Base-by-base conservation (phyloP, 768 basidiomycete species). In the Mycena kentingensis region DNA sequence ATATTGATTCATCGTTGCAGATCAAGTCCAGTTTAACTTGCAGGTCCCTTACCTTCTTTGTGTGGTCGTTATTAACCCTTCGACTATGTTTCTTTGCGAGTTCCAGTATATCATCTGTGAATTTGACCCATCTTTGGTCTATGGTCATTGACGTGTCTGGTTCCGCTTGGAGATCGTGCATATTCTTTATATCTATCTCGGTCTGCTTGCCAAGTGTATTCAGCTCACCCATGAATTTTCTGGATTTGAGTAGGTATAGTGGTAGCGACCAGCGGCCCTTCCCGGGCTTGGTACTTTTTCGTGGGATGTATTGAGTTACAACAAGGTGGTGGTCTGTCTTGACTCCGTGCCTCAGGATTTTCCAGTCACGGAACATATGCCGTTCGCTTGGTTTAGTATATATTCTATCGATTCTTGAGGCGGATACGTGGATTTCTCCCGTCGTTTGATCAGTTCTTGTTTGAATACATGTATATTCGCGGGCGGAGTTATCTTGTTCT, bases 241-340 rank as follows among this genome's bases (percentile, higher is more conserved):
- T 46, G 46, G 55, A 39, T 32, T 38, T 46, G 7, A 56, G 29
- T 2, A 62, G 39, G 42, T 42, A 34, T 12, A 46, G 28, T 2
- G 58, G 58, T 18, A 55, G 15, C 5, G 35, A 46, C 54, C 54
- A 53, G 8, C 48, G 6, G 1, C 54, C 60, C 31, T 51, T 32
- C 3, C 57, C 57, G 1, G 37, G 5, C 19, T 45, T 28, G 1
- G 51, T 36, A 4, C 43, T 28, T 4, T 47, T 26, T 18, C 47
- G 22, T 25, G 36, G 35, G 18, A 38, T 32, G 16, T 50, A 18
- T 28, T 50, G 44, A 2, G 34, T 38, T 12, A 47, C 22, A 10
- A 50, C 48, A 34, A 58, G 31, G 12, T 13, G 21, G 31, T 58
- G 56, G 39, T 60, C 57, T 10, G 47, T 49, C 10, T 36, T 36